Evolutionary conservation across 176 grass and related monocot species (phyloP).

Genomic region (Carex littledalei): DNA sequence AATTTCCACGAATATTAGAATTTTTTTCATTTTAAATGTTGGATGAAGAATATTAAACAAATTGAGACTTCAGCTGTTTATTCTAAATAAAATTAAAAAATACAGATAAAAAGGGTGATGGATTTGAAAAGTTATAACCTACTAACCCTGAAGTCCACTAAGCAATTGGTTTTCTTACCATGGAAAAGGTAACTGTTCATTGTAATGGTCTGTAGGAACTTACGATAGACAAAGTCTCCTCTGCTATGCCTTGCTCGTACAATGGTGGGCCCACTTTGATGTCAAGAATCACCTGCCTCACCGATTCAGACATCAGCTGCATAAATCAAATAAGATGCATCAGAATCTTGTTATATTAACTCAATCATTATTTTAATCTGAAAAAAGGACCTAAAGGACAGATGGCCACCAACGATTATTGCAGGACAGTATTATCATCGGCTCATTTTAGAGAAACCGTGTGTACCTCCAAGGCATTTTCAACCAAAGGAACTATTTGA

Average conservation of each 20-base stretch:
- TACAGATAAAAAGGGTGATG: neutral
- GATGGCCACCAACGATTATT: neutral
- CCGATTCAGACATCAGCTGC: conserved; percentile 56
- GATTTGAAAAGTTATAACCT: neutral
- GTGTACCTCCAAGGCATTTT: conserved; percentile 58
- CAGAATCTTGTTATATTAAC: neutral
- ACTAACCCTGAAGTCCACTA: neutral
- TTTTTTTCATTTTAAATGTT: neutral
- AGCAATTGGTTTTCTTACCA: conserved; percentile 1
- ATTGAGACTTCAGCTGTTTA: neutral
- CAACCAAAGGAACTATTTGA: conserved; percentile 39
- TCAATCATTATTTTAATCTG: neutral
- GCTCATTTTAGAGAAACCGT: conserved; percentile 4
- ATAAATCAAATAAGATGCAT: conserved; percentile 12
- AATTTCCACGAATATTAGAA: neutral
- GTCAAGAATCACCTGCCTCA: conserved; percentile 79
- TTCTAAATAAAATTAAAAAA: neutral
- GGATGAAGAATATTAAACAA: neutral
- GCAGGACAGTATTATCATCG: neutral
- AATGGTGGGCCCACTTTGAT: conserved; percentile 74
- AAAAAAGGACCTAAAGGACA: neutral
- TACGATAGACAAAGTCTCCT: conserved; percentile 68
- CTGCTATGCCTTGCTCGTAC: conserved; percentile 62
- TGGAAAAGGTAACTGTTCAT: neutral
- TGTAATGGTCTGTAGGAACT: conserved; percentile 24